phyloP scores from a whole-genome alignment of 805 yeast genomes.

The Candida caryicola region DNA sequence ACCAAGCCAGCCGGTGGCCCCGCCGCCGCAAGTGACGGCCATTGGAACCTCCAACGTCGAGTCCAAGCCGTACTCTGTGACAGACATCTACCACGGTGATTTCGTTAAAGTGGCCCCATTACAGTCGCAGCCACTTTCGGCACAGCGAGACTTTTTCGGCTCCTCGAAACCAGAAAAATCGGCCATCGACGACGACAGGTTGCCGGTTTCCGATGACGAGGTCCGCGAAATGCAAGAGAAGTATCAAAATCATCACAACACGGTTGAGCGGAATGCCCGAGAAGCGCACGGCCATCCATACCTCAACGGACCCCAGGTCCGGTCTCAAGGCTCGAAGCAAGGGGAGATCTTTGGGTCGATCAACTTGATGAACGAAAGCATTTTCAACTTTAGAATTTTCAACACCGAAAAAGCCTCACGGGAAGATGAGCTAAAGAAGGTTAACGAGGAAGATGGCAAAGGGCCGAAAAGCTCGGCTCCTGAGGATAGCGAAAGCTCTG shows the following conservation, averaged over 20 bases:
- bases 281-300: neutral
- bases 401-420: conserved; percentile 1
- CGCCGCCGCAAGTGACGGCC: conserved; percentile 1
- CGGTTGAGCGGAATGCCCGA: conserved; percentile 1
- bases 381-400: conserved; percentile 35
- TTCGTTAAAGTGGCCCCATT: conserved; percentile 47
- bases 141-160: conserved; percentile 43
- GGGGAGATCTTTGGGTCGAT: conserved; percentile 35
- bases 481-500: conserved; percentile 2
- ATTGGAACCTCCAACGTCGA: neutral
- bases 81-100: conserved; percentile 51
- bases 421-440: conserved; percentile 4
- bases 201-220: conserved; percentile 30
- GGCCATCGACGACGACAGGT: conserved; percentile 22
- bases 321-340: neutral
- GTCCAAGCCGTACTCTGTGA: conserved; percentile 27
- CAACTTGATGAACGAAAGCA: conserved; percentile 34
- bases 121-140: conserved; percentile 49
- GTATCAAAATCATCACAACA: conserved; percentile 14
- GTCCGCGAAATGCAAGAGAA: conserved; percentile 31
- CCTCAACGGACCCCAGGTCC: neutral
- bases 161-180: conserved; percentile 5
- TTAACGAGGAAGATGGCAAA: conserved; percentile 6
- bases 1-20: conserved; percentile 1
- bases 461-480: conserved; percentile 7